Evolutionary conservation across 2,329 filamentous ascomycete species (phyloP).

Genomic region (Penicillium verrucosum): DNA sequence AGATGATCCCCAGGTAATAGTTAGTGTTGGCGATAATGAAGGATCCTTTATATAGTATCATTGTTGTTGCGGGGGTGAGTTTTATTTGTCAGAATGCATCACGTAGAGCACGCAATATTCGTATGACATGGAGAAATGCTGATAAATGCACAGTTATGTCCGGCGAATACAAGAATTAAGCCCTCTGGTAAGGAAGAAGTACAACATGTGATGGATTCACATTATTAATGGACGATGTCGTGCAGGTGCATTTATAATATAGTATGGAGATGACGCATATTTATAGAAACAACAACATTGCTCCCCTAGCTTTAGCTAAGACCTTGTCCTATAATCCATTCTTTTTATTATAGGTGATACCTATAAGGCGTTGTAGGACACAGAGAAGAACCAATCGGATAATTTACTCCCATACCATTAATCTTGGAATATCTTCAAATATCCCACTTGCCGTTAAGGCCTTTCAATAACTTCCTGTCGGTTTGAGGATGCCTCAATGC

Average conservation of each 20-base stretch:
- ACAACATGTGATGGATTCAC: constrained; percentile 5
- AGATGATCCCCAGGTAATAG: not conserved
- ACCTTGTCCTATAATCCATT: not conserved
- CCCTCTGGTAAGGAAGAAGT: not conserved
- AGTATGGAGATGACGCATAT: not conserved
- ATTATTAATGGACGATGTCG: constrained; percentile 2
- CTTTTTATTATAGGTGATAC: not conserved
- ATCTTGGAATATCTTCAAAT: too few species aligned
- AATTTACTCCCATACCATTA: too few species aligned
- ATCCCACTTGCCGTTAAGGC: too few species aligned
- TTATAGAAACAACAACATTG: not conserved
- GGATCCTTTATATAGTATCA: constrained; percentile 10
- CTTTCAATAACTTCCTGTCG: too few species aligned
- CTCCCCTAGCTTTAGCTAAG: not conserved
- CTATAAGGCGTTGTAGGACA: too few species aligned
- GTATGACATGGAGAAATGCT: constrained; percentile 24
- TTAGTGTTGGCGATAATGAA: not conserved
- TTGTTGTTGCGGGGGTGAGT: constrained; percentile 15
- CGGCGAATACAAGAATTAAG: not conserved
- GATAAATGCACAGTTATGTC: constrained; percentile 26
- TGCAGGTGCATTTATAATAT: constrained; percentile 2
- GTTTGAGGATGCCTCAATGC: too few species aligned
- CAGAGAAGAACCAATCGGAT: too few species aligned
- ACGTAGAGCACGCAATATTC: constrained; percentile 31
- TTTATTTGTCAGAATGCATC: constrained; percentile 30